Evolutionary conservation across 202 grass and related monocot genomes (phyloP).

Genomic region (Schoenoplectus tabernaemontani): DNA sequence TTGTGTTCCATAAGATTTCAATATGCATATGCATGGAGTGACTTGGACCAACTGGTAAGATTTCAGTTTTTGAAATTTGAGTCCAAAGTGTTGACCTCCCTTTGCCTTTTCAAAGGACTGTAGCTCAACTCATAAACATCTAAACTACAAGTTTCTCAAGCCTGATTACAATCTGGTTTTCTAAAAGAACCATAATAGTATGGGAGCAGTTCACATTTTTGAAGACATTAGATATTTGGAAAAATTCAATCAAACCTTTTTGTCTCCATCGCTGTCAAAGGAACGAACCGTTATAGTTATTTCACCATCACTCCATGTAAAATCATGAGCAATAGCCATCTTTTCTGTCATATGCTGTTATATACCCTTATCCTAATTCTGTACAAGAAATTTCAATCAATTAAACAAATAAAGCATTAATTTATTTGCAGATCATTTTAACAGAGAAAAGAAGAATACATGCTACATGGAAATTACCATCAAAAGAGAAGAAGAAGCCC

Average conservation of each 20-base stretch:
- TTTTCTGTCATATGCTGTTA: slow-evolving; percentile 66
- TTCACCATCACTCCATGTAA: slow-evolving; percentile 79
- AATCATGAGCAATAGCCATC: slow-evolving; percentile 72
- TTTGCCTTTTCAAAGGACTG: no score
- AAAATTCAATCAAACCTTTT: slow-evolving; percentile 48
- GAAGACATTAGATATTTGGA: background rate
- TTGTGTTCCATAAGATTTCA: no score
- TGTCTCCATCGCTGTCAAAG: slow-evolving; percentile 74
- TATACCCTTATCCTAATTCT: slow-evolving; percentile 84
- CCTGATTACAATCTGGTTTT: background rate
- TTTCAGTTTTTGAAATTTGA: no score
- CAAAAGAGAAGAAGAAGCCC: slow-evolving; percentile 86
- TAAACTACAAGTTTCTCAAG: background rate
- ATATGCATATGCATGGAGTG: no score
- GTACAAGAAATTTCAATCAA: slow-evolving; percentile 23
- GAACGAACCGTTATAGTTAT: slow-evolving; percentile 77
- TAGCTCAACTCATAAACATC: background rate
- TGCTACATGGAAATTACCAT: slow-evolving; percentile 43
- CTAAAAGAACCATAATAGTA: background rate
- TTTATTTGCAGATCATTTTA: background rate
- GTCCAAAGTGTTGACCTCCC: no score
- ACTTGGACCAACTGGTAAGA: no score
- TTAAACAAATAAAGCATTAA: background rate
- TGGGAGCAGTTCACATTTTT: background rate
- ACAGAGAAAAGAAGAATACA: background rate